Conservation (phyloP, 192 early-diverging fungal species). For the Rhizophlyctis rosea region DNA sequence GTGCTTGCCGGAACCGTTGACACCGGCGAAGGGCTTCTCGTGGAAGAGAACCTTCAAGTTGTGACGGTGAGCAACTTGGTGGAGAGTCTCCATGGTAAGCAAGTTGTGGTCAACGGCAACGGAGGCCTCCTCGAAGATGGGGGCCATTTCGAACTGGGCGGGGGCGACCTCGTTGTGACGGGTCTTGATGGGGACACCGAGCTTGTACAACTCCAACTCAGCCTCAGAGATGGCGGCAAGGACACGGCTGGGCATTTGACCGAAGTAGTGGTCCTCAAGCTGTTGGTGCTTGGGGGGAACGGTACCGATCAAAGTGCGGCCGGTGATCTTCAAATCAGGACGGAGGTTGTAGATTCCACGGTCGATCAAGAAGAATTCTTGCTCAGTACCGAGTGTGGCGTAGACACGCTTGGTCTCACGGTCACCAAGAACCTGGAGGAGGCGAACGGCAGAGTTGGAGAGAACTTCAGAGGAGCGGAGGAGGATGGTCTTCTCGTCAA, state of each 20-base stretch:
- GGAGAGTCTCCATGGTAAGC: conserved; percentile 94
- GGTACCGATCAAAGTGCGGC: conserved; percentile 89
- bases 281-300: conserved; percentile 98
- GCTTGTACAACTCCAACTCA: conserved; percentile 88
- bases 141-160: conserved; percentile 96
- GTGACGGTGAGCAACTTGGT: conserved; percentile 96
- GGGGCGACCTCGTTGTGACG: conserved; percentile 99
- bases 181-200: conserved; percentile 98
- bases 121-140: conserved; percentile 96
- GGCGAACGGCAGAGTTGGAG: conserved; percentile 73
- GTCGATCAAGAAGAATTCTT: conserved; percentile 99
- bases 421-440: conserved; percentile 79
- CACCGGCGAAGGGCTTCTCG: conserved; percentile 99
- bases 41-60: conserved; percentile 95
- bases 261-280: conserved; percentile 99
- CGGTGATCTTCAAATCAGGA: conserved; percentile 94
- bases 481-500: conserved; percentile 98
- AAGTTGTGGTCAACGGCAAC: conserved; percentile 98
- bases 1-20: conserved; percentile 99
- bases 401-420: conserved; percentile 76
- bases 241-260: conserved; percentile 90
- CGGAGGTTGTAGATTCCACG: conserved; percentile 89
- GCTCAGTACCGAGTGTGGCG: conserved; percentile 95
- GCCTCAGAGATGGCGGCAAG: conserved; percentile 88
- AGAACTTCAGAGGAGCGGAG: conserved; percentile 87